phyloP scores from a whole-genome alignment of 805 yeast genomes.

The Jamesozyma piceae region DNA sequence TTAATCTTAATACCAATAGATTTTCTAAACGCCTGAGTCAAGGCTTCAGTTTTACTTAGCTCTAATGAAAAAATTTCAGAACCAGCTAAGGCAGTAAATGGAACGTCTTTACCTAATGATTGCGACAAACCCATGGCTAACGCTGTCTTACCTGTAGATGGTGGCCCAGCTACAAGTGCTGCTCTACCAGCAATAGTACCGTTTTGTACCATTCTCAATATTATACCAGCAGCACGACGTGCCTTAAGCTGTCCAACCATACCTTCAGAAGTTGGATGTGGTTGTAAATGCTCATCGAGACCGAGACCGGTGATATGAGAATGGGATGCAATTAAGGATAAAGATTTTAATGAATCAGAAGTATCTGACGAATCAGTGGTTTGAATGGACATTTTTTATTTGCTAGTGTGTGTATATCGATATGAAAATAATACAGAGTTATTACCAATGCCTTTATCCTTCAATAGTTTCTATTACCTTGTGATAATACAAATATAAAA shows the following conservation, averaged over 20 bases:
- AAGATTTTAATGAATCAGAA: conserved; percentile 45
- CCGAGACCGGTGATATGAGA: conserved; percentile 96
- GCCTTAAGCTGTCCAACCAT: conserved; percentile 97
- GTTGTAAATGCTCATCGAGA: conserved; percentile 82
- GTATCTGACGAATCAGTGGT: conserved; percentile 31
- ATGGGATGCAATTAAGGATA: conserved; percentile 90
- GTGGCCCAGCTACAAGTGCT: conserved; percentile 92
- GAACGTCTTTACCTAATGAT: conserved; percentile 61
- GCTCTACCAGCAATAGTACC: conserved; percentile 97
- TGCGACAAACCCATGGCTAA: conserved; percentile 89
- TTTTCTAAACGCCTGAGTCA: conserved; percentile 92
- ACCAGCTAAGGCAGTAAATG: conserved; percentile 92
- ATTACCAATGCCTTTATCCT: neutral
- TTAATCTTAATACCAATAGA: conserved; percentile 91
- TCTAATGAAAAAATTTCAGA: conserved; percentile 89
- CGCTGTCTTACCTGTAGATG: conserved; percentile 98
- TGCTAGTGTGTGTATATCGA: neutral
- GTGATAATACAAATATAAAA: neutral
- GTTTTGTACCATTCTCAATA: conserved; percentile 84
- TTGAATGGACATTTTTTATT: conserved; percentile 34
- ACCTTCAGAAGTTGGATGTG: conserved; percentile 76
- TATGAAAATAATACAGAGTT: neutral
- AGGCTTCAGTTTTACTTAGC: conserved; percentile 88
- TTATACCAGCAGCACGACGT: conserved; percentile 90
- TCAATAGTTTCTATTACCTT: neutral